Evolutionary conservation across 2,329 filamentous ascomycete genomes (phyloP).

Genomic region (Claviceps sp.): DNA sequence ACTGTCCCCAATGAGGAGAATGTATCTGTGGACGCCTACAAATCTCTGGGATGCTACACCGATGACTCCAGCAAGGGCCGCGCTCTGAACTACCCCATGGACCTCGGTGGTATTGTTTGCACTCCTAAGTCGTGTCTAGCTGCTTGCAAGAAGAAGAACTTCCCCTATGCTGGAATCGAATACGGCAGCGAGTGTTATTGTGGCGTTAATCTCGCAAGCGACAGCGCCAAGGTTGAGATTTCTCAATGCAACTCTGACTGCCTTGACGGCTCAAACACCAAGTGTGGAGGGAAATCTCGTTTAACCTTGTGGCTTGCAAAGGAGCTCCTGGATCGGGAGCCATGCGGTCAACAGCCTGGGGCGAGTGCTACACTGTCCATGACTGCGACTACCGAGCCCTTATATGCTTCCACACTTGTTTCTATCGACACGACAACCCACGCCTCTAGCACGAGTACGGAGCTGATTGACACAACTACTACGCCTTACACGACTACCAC

Average conservation of each 20-base stretch:
- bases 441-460: too few species aligned
- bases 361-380: constrained; percentile 14
- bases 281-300: constrained; percentile 29
- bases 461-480: too few species aligned
- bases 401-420: constrained; percentile 5
- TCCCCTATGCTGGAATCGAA: constrained; percentile 35
- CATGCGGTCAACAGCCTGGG: constrained; percentile 27
- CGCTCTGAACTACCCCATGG: constrained; percentile 30
- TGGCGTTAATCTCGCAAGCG: constrained; percentile 38
- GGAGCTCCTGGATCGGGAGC: constrained; percentile 35
- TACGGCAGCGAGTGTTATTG: constrained; percentile 34
- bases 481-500: too few species aligned
- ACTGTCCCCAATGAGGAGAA: constrained; percentile 30
- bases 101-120: constrained; percentile 21
- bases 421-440: not conserved
- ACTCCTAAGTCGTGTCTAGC: constrained; percentile 29
- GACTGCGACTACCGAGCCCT: constrained; percentile 3
- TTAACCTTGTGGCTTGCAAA: constrained; percentile 34
- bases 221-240: constrained; percentile 21
- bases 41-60: constrained; percentile 47
- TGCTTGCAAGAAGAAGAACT: constrained; percentile 29
- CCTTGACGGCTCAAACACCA: constrained; percentile 29
- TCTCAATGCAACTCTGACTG: constrained; percentile 37
- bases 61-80: constrained; percentile 28
- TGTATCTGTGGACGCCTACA: constrained; percentile 37